Conservation (phyloP, 2,329 filamentous ascomycete genomes). For the Colletotrichum sp. region DNA sequence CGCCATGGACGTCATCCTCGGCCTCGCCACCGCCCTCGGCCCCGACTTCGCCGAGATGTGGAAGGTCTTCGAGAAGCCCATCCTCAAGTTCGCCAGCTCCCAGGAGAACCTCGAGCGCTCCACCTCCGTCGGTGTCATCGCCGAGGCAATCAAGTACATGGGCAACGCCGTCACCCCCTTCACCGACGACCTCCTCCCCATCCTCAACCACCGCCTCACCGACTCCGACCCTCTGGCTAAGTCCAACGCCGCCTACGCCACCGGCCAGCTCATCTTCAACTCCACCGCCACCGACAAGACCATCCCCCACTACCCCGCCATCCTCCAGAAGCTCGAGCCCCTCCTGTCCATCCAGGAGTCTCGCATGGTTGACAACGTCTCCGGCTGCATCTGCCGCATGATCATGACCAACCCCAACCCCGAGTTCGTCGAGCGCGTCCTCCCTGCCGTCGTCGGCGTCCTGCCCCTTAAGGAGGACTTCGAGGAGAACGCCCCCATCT, state of each 20-base stretch:
- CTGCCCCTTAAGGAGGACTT: constrained; percentile 92
- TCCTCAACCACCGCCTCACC: constrained; percentile 83
- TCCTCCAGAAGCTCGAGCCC: constrained; percentile 86
- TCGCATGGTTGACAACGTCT: constrained; percentile 89
- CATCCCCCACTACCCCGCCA: constrained; percentile 77
- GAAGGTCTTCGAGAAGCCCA: constrained; percentile 94
- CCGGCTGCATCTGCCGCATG: constrained; percentile 90
- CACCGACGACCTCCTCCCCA: constrained; percentile 77
- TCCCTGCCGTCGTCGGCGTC: constrained; percentile 79
- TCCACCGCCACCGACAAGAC: constrained; percentile 74
- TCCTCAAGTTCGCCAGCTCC: constrained; percentile 87
- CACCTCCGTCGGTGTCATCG: constrained; percentile 88
- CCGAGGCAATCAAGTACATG: constrained; percentile 89
- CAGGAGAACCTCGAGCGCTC: constrained; percentile 87
- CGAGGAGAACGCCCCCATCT: constrained; percentile 95
- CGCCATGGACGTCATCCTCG: constrained; percentile 87
- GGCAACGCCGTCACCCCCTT: constrained; percentile 80
- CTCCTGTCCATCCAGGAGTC: constrained; percentile 79
- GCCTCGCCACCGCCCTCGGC: constrained; percentile 83
- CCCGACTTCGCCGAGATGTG: constrained; percentile 83
- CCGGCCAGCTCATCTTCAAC: constrained; percentile 83
- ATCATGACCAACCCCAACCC: constrained; percentile 87
- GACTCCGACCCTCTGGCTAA: constrained; percentile 93
- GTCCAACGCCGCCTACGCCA: constrained; percentile 93
- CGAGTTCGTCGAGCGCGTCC: constrained; percentile 80